phyloP scores from a whole-genome alignment of 306 rosid genomes.

The Cicer bijugum region DNA sequence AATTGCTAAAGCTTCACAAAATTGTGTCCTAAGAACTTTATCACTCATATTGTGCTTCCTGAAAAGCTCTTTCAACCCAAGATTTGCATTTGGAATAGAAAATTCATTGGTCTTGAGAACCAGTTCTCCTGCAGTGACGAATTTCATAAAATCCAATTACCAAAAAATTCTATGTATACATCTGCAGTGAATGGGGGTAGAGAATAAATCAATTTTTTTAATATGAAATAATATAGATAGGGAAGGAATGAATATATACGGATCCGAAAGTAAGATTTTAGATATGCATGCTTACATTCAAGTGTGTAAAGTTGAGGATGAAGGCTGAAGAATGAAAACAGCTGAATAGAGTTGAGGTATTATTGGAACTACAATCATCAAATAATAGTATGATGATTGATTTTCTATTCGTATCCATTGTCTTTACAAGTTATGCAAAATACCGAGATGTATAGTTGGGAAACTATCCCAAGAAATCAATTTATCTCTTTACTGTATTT shows the following conservation, averaged over 20 bases:
- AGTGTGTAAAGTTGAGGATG: slow-evolving; percentile 10
- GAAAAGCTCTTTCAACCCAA: slow-evolving; percentile 79
- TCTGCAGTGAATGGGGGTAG: slow-evolving; percentile 15
- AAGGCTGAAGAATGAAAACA: slow-evolving; percentile 21
- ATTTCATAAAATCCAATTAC: slow-evolving; percentile 36
- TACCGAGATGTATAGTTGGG: slow-evolving; percentile 17
- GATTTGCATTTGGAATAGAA: slow-evolving; percentile 43
- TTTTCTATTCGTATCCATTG: slow-evolving; percentile 13
- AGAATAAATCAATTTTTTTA: slow-evolving; percentile 1
- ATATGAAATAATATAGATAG: slow-evolving; percentile 6
- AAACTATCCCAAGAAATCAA: slow-evolving; percentile 3
- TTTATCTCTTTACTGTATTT: slow-evolving; percentile 11
- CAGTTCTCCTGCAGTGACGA: slow-evolving; percentile 59
- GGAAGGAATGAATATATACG: slow-evolving; percentile 14
- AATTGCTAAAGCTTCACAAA: slow-evolving; percentile 65
- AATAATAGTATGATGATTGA: slow-evolving; percentile 18
- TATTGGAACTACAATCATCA: slow-evolving; percentile 18
- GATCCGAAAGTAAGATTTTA: slow-evolving; percentile 12
- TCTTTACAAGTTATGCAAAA: slow-evolving; percentile 22
- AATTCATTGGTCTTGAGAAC: slow-evolving; percentile 35
- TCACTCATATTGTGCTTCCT: slow-evolving; percentile 50
- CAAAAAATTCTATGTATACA: slow-evolving; percentile 6
- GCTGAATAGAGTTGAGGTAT: background rate
- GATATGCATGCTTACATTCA: background rate
- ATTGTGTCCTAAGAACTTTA: slow-evolving; percentile 55